Percentiles rank a stretch among this genome's conserved stretches.
Conservation (phyloP, 805 yeast genomes). For the Candida cerambycidarum region DNA sequence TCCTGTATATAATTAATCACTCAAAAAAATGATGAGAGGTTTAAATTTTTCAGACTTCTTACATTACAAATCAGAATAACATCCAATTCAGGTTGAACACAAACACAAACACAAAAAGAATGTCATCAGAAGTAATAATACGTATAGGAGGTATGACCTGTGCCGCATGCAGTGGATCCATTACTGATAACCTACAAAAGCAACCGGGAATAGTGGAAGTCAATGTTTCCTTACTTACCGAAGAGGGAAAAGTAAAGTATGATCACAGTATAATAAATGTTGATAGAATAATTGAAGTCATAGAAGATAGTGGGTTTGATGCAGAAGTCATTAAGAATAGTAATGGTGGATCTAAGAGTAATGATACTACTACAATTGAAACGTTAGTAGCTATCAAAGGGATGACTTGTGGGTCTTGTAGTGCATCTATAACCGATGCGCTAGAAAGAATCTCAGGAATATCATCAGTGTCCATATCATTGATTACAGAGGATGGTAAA, state of each 20-base stretch:
- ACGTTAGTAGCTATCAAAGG: constrained; percentile 36
- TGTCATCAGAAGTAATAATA: constrained; percentile 7
- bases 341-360: background rate
- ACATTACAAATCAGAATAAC: background rate
- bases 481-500: constrained; percentile 38
- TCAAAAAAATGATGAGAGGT: background rate
- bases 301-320: constrained; percentile 63
- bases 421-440: constrained; percentile 38
- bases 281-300: constrained; percentile 17
- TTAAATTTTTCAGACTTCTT: background rate
- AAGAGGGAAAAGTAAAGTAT: constrained; percentile 60
- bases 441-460: constrained; percentile 27
- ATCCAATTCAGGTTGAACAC: background rate
- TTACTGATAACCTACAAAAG: constrained; percentile 51
- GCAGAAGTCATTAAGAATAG: constrained; percentile 9
- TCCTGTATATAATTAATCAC: background rate
- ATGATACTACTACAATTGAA: constrained; percentile 1
- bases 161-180: constrained; percentile 71
- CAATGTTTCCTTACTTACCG: constrained; percentile 70
- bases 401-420: constrained; percentile 45
- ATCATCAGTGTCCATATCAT: constrained; percentile 28
- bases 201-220: constrained; percentile 53
- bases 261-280: constrained; percentile 19
- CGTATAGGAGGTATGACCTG: constrained; percentile 78
- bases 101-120: background rate